These are phyloP conservation scores for Arabis hirsuta DNA, from an alignment of 345 rosid genomes.

Conservation along the genomic window DNA sequence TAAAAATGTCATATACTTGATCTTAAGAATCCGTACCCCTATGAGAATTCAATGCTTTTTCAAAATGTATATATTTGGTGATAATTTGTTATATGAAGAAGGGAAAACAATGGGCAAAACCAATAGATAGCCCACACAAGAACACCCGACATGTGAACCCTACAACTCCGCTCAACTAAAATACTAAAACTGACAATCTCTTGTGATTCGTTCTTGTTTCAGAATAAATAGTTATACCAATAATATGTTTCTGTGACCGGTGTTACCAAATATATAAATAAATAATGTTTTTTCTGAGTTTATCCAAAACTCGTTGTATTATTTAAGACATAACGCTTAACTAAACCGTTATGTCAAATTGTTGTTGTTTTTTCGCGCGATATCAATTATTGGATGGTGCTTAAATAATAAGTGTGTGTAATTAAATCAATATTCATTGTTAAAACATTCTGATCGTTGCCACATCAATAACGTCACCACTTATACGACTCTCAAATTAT, in stretches of 20 bases:
- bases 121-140: too few species aligned
- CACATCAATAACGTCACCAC: constrained; percentile 11
- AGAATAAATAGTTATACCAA: not conserved
- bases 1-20: too few species aligned
- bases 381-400: not conserved
- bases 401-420: not conserved
- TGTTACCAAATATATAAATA: not conserved
- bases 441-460: constrained; percentile 9
- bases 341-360: not conserved
- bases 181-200: constrained; percentile 6
- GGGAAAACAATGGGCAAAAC: too few species aligned
- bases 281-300: not conserved
- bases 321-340: not conserved
- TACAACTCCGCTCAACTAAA: not conserved
- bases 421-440: not conserved
- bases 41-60: too few species aligned
- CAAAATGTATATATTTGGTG: too few species aligned
- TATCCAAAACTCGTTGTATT: not conserved
- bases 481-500: constrained; percentile 7
- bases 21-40: too few species aligned
- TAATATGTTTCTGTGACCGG: not conserved
- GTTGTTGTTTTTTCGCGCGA: not conserved
- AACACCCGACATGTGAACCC: constrained; percentile 28
- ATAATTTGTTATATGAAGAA: too few species aligned
- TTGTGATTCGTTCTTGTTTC: not conserved